phyloP scores from a whole-genome alignment of 768 basidiomycete genomes.

The Trametes coccinea region DNA sequence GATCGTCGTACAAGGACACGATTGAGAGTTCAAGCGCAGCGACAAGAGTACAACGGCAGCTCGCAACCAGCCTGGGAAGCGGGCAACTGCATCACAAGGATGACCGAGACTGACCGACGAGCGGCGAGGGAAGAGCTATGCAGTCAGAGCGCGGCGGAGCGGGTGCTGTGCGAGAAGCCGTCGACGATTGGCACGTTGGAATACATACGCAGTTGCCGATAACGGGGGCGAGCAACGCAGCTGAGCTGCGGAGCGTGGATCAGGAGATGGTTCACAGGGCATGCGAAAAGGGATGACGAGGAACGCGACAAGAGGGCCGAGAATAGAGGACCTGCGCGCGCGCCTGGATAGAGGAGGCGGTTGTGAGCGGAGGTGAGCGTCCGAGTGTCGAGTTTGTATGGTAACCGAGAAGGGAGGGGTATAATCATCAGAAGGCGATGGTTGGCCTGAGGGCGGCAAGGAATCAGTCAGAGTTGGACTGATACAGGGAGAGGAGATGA shows the following conservation, averaged over 20 bases:
- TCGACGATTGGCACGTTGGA: neutral
- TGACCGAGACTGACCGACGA: neutral
- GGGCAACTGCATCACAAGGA: neutral
- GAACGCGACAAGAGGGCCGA: neutral
- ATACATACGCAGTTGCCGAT: conserved; percentile 3
- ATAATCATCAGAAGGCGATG: conserved; percentile 8
- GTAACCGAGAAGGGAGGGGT: neutral
- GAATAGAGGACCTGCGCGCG: conserved; percentile 1
- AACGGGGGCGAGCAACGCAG: neutral
- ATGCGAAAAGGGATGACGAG: conserved; percentile 2
- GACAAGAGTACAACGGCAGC: neutral
- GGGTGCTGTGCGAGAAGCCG: neutral
- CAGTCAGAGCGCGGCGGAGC: neutral
- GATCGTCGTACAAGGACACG: conserved; percentile 1
- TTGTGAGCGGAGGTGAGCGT: conserved; percentile 3
- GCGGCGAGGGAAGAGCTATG: neutral
- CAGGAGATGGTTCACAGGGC: conserved; percentile 1
- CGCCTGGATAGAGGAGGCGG: neutral
- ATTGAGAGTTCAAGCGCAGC: neutral
- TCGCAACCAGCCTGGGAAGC: neutral
- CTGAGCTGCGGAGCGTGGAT: conserved; percentile 7
- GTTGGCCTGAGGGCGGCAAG: conserved; percentile 5
- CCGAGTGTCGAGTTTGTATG: neutral
- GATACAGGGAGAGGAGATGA: conserved; percentile 6
- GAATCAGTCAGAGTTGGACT: neutral